phyloP scores from a whole-genome alignment of 192 early-diverging fungal genomes.

The Rhizophagus prolifer region DNA sequence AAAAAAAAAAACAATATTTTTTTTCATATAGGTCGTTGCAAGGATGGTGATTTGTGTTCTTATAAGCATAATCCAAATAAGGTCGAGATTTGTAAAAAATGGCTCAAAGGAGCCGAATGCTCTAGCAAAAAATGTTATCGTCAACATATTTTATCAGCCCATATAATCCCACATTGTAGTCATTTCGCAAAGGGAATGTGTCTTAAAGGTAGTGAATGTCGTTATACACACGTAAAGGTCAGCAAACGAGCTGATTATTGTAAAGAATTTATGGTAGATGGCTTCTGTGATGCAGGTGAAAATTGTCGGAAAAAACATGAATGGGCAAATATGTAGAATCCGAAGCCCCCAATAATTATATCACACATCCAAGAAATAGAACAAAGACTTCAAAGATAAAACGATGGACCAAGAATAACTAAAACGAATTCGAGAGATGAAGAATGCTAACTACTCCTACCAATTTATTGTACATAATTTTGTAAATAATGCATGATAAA shows the following conservation, averaged over 20 bases:
- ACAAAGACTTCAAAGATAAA: no score
- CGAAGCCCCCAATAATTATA: background rate
- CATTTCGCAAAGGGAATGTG: conserved; percentile 9
- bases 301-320: conserved; percentile 13
- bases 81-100: background rate
- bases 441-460: no score
- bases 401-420: no score
- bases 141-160: background rate
- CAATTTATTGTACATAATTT: no score
- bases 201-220: conserved; percentile 1
- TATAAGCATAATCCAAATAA: background rate
- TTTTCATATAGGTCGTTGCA: conserved; percentile 9
- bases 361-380: no score
- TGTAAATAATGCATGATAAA: no score
- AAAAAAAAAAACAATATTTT: background rate
- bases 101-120: conserved; percentile 3
- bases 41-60: background rate
- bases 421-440: no score
- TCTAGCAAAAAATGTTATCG: background rate
- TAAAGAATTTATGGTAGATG: background rate
- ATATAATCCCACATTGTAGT: conserved; percentile 20
- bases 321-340: background rate
- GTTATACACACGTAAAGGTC: conserved; percentile 21
- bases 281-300: conserved; percentile 9
- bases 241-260: background rate